Percentiles rank a stretch among this genome's conserved stretches.
Conservation (phyloP, 148 eudicot genomes). For the Persicaria tinctoria region DNA sequence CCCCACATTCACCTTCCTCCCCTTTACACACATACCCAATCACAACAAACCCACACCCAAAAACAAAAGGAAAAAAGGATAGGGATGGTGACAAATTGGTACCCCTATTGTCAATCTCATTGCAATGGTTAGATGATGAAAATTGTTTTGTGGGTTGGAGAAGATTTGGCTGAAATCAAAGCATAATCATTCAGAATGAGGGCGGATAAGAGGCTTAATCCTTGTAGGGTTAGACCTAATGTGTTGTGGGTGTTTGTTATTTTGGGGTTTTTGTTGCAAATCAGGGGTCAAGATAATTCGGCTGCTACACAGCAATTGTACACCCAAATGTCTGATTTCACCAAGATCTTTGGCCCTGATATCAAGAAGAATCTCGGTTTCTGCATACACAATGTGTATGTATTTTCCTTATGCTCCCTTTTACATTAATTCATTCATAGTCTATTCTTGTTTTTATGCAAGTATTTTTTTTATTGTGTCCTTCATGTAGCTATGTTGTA, state of each 20-base stretch:
- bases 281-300: conserved; percentile 29
- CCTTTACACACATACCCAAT: conserved; percentile 5
- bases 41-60: not conserved
- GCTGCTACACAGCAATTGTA: conserved; percentile 37
- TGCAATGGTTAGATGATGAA: not conserved
- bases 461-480: not conserved
- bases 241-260: conserved; percentile 21
- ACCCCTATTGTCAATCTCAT: not conserved
- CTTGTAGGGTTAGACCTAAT: conserved; percentile 12
- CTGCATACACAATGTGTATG: conserved; percentile 81
- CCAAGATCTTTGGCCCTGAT: conserved; percentile 41
- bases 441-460: not conserved
- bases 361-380: conserved; percentile 45
- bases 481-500: not conserved
- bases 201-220: conserved; percentile 17
- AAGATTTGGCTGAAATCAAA: conserved; percentile 7
- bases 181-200: conserved; percentile 27
- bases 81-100: not conserved
- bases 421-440: not conserved
- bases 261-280: conserved; percentile 20
- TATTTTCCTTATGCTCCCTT: conserved; percentile 15
- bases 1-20: not conserved
- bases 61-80: not conserved
- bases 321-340: conserved; percentile 46
- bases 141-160: conserved; percentile 7